Conservation (phyloP, 495 filamentous ascomycete genomes). For the Daldinia vernicosa region DNA sequence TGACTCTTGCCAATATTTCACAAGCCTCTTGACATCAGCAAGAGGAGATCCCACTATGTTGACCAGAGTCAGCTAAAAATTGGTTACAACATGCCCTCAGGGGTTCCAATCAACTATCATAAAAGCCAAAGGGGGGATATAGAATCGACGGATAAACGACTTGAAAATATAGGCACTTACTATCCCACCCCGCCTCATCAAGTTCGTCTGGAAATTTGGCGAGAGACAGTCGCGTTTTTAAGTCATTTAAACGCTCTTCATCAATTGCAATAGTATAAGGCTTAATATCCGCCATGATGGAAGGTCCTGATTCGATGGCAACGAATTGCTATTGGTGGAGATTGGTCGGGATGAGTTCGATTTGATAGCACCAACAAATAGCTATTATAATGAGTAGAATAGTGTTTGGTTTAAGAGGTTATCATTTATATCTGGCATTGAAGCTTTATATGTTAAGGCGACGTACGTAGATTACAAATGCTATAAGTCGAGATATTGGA, state of each 20-base stretch:
- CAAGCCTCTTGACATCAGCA: conserved; percentile 60
- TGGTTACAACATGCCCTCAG: neutral
- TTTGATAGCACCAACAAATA: neutral
- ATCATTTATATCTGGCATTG: neutral
- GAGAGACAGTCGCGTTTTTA: conserved; percentile 46
- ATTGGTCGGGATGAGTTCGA: neutral
- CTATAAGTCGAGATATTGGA: neutral
- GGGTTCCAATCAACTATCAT: neutral
- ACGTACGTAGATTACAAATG: conserved; percentile 5
- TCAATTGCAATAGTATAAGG: conserved; percentile 49
- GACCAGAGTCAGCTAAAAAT: neutral
- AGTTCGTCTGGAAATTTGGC: conserved; percentile 50
- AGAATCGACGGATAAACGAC: neutral
- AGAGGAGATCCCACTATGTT: conserved; percentile 55
- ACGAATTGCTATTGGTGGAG: neutral
- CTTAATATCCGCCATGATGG: conserved; percentile 45
- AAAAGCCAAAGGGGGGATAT: neutral
- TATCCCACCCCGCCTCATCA: conserved; percentile 48
- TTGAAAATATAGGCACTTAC: conserved; percentile 24
- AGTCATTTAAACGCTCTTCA: conserved; percentile 40
- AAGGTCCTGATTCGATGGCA: neutral
- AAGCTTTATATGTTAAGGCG: conserved; percentile 18
- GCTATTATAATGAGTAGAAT: neutral
- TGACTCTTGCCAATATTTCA: conserved; percentile 58
- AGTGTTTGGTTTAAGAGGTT: neutral